phyloP scores from a whole-genome alignment of 495 filamentous ascomycete genomes.

The Neurospora hispaniola region DNA sequence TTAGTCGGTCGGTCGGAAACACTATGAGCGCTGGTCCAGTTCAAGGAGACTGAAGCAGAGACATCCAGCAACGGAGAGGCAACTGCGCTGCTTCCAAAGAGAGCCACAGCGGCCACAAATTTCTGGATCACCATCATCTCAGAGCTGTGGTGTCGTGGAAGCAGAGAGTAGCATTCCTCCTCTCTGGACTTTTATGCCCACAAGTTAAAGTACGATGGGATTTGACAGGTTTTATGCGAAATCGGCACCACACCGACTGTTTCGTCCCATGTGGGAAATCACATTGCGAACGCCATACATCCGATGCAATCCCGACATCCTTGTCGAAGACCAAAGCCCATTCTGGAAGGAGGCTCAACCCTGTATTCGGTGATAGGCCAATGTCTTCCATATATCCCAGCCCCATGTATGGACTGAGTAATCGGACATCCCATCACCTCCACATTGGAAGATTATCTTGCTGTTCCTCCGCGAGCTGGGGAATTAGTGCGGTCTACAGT shows the following conservation, averaged over 20 bases:
- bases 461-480: neutral
- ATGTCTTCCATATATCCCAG: neutral
- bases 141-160: neutral
- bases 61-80: neutral
- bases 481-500: neutral
- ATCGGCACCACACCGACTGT: neutral
- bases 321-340: neutral
- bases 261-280: neutral
- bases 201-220: neutral
- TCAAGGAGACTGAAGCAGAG: neutral
- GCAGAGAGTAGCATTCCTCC: neutral
- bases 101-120: neutral
- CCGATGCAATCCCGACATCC: neutral
- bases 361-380: neutral
- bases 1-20: slow-evolving; percentile 9
- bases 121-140: neutral
- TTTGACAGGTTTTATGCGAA: neutral
- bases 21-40: neutral
- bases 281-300: neutral
- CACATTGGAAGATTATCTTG: neutral
- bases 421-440: neutral
- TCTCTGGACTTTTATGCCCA: neutral
- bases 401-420: neutral
- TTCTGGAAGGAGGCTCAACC: neutral
- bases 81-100: neutral